Evolutionary conservation across 2,329 filamentous ascomycete species (phyloP), one percentile per base, ranked within the genome.

Genomic region (Aspergillus spinulosporus): DNA sequence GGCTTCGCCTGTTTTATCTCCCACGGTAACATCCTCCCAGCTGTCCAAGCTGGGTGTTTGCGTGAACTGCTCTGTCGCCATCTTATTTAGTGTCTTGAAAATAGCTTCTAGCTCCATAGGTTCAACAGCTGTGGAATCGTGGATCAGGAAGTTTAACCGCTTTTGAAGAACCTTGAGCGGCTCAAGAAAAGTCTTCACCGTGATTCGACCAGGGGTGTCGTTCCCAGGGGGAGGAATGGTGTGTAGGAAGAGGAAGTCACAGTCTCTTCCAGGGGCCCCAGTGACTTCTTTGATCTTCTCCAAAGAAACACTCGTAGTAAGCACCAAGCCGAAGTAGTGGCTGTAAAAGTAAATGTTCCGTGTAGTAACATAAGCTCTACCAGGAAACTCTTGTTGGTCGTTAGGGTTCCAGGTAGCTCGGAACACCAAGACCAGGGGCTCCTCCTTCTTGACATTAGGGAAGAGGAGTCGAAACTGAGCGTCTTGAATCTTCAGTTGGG

Each of bases 291-390:
- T 85, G 55, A 99, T 90, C 15, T 83, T 86, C 53, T 87, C 83
- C 56, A 99, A 80, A 53, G 82, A 85, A 49, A 95, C 84, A 12
- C 84, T 84, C 49, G 92, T 93, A 1, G 93, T 89, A 36, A 96
- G 81, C 0, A 97, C 88, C 4, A 99, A 82, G 4, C 94, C 94
- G 71, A 97, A 86, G 68, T 97, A 90, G 68, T 97, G 89, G 65
- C 92, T 95, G 74, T 97, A 99, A 69, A 99, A 97, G 73, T 96
- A 97, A 71, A 99, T 86, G 62, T 92, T 89, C 59, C 88, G 86
- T 0, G 88, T 82, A 0, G 93, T 97, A 58, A 96, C 87, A 71
- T 95, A 99, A 28, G 96, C 86, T 52, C 94, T 85, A 0, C 94
- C 88, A 6, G 88, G 87, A 58, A 97, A 90, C 59, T 89, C 87